A percentile compares a stretch with the other conserved stretches of the same genome.
Evolutionary conservation across 2,329 filamentous ascomycete genomes (phyloP).

Genomic region (Cladorrhinum sp.): DNA sequence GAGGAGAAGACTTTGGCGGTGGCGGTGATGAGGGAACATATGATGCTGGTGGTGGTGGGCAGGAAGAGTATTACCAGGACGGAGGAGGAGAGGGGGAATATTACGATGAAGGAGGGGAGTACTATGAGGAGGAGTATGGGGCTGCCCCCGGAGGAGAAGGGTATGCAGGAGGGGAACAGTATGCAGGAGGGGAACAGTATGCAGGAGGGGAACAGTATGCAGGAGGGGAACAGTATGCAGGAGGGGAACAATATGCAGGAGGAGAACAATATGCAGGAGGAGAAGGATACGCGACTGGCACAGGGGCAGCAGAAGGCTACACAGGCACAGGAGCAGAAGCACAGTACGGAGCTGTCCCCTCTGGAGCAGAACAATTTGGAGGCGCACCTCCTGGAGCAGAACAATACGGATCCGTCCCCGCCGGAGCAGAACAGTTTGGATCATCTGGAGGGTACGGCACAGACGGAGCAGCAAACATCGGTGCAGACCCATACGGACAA

Average conservation of each 20-base stretch:
- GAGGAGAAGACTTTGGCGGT: neutral
- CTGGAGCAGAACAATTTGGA: no score
- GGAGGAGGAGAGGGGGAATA: neutral
- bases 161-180: neutral
- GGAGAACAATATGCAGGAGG: no score
- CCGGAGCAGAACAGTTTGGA: no score
- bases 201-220: neutral
- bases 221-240: neutral
- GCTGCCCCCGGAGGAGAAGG: neutral
- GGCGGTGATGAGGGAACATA: neutral
- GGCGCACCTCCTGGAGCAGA: no score
- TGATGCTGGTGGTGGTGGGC: neutral
- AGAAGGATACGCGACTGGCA: no score
- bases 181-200: neutral
- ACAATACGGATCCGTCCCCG: no score
- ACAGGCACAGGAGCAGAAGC: no score
- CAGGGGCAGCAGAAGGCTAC: no score
- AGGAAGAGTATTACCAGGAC: neutral
- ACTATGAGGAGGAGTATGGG: neutral
- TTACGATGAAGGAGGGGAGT: no score
- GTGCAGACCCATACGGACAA: neutral
- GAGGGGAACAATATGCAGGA: neutral
- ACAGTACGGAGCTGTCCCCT: no score
- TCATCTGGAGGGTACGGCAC: no score
- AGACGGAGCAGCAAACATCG: neutral